Conservation (phyloP, 2,329 filamentous ascomycete genomes). For the Hortaea sp. region DNA sequence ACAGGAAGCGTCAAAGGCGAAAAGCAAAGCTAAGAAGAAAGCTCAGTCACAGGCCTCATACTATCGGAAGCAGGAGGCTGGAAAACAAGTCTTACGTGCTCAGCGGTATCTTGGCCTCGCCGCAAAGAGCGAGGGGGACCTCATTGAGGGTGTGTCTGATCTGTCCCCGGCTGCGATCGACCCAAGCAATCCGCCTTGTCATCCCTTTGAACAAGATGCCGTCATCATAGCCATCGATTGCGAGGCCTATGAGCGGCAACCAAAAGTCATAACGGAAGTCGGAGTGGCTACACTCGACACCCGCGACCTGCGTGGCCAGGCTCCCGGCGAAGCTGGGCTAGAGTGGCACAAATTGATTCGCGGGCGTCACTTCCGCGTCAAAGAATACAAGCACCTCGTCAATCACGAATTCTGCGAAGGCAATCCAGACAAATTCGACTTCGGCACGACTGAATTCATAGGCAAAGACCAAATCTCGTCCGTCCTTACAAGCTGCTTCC, state of each 20-base stretch:
- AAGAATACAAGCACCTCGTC: conserved; percentile 53
- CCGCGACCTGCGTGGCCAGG: conserved; percentile 40
- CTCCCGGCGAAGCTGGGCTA: conserved; percentile 51
- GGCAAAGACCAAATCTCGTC: conserved; percentile 33
- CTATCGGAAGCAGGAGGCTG: conserved; percentile 42
- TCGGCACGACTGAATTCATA: conserved; percentile 54
- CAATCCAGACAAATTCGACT: conserved; percentile 64
- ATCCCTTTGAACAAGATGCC: conserved; percentile 42
- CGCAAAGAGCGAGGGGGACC: conserved; percentile 6
- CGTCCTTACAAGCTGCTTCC: conserved; percentile 46
- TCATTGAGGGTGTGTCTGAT: conserved; percentile 12
- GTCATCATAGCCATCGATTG: conserved; percentile 74
- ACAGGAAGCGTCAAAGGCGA: conserved; percentile 41
- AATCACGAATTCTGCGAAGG: conserved; percentile 63
- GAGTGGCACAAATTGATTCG: conserved; percentile 61
- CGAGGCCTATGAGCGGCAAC: conserved; percentile 65
- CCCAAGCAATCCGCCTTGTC: conserved; percentile 36
- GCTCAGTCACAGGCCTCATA: conserved; percentile 33
- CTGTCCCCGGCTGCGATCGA: conserved; percentile 29
- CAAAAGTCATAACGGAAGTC: conserved; percentile 67
- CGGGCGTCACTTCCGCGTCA: conserved; percentile 65
- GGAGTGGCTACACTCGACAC: conserved; percentile 77
- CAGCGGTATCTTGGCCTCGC: conserved; percentile 59
- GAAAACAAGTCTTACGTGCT: conserved; percentile 49
- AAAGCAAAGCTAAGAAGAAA: conserved; percentile 37